Evolutionary conservation across 2,329 filamentous ascomycete genomes (phyloP).

Genomic region (Didymella glomerata): DNA sequence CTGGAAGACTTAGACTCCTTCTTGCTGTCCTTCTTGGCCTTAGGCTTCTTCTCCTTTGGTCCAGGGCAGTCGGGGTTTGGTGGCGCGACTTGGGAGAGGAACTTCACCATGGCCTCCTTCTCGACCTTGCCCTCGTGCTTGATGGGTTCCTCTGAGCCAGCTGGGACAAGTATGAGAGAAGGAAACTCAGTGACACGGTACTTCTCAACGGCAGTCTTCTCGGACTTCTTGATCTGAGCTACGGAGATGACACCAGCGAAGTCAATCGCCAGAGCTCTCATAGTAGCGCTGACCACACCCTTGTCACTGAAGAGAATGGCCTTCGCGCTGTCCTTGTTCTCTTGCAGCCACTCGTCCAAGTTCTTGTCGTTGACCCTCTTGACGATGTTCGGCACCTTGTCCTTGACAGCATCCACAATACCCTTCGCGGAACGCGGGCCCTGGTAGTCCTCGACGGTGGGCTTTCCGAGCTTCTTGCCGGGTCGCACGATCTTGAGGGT

Average conservation of each 20-base stretch:
- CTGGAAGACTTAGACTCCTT: conserved; percentile 58
- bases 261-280: conserved; percentile 88
- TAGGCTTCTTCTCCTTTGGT: conserved; percentile 55
- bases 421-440: conserved; percentile 82
- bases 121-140: conserved; percentile 85
- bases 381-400: conserved; percentile 92
- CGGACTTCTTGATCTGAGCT: conserved; percentile 84
- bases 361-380: conserved; percentile 81
- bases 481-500: conserved; percentile 94
- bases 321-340: conserved; percentile 75
- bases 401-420: conserved; percentile 84
- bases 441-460: conserved; percentile 89
- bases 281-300: conserved; percentile 81
- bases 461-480: conserved; percentile 79
- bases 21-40: conserved; percentile 55
- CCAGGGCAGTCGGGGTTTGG: conserved; percentile 81
- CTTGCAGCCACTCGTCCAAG: conserved; percentile 75
- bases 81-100: conserved; percentile 78
- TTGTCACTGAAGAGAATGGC: conserved; percentile 94
- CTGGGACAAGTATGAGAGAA: conserved; percentile 79
- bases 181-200: conserved; percentile 84
- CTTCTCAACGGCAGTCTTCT: conserved; percentile 72
- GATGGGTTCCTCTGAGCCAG: conserved; percentile 71
- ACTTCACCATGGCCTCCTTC: conserved; percentile 81
- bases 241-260: conserved; percentile 82